Base-by-base conservation (phyloP, 1,284 basidiomycete species). In the Waitea zeae region DNA sequence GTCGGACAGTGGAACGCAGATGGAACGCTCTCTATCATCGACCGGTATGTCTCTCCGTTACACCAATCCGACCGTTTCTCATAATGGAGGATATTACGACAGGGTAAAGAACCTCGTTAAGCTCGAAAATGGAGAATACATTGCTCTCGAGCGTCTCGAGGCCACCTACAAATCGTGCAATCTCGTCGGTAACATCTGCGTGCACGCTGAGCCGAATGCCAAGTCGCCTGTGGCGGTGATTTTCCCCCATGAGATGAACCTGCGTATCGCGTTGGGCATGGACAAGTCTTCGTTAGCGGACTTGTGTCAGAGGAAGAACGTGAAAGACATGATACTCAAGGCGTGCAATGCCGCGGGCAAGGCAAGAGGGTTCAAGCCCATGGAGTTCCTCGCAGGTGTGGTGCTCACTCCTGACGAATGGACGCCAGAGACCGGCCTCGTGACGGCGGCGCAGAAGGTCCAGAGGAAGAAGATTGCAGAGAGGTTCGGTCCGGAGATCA, bases 391-490 rank as follows among this genome's bases (percentile, higher is more conserved):
- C 28, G 73, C 83, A 51, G 74, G 65, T 9, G 74, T 93, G 19
- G 64, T 95, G 19, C 56, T 95, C 45, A 78, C 81, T 2, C 51
- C 74, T 4, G 83, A 89, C 11, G 88, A 93, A 58, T 93, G 89
- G 89, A 90, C 84, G 13, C 83, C 88, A 0, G 78, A 89, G 63
- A 83, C 58, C 42, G 88, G 86, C 34, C 63, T 89, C 35, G 70
- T 90, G 26, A 93, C 88, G 0, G 83, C 89, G 22, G 88, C 88
- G 28, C 88, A 92, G 65, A 92, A 92, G 69, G 67, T 92, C 33
- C 83, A 89, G 61, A 59, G 88, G 43, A 70, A 65, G 54, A 70
- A 62, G 55, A 70, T 90, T 47, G 67, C 71, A 42, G 67, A 78
- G 53, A 58, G 59, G 46, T 90, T 79, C 49, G 62, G 62, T 41